Conservation (phyloP, 2,329 filamentous ascomycete species). For the Pestalotiopsis sp. region DNA sequence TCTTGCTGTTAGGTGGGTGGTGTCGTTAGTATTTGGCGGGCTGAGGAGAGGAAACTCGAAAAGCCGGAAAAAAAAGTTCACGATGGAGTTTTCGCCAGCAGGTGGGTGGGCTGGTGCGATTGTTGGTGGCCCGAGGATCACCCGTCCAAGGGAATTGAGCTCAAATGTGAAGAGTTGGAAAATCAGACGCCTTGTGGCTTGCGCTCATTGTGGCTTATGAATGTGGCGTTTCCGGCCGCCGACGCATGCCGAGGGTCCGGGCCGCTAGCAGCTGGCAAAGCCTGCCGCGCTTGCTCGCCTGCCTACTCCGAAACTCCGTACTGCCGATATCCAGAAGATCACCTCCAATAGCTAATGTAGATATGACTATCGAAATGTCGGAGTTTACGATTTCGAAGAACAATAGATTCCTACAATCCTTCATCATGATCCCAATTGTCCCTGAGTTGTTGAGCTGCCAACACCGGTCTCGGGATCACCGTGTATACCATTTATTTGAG, state of each 20-base stretch:
- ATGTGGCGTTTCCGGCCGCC: not conserved
- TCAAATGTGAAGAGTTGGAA: no score
- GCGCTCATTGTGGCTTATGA: not conserved
- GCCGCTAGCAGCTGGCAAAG: not conserved
- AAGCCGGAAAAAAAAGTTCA: slow-evolving; percentile 17
- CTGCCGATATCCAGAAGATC: not conserved
- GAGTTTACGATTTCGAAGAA: not conserved
- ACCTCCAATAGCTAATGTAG: not conserved
- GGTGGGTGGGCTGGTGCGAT: not conserved
- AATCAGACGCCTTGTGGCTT: not conserved
- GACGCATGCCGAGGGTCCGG: not conserved
- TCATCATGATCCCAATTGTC: not conserved
- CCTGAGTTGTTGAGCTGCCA: not conserved
- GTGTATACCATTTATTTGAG: not conserved
- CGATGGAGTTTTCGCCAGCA: slow-evolving; percentile 18
- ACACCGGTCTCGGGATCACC: not conserved
- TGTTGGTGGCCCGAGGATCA: slow-evolving; percentile 1
- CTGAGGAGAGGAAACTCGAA: slow-evolving; percentile 14
- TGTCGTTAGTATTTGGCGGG: slow-evolving; percentile 27
- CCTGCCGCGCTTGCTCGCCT: no score
- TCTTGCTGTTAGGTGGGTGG: slow-evolving; percentile 31
- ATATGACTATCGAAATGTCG: not conserved
- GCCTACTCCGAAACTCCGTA: not conserved
- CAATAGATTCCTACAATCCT: not conserved
- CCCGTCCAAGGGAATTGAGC: not conserved